These are phyloP conservation scores for Brassica balearica DNA, from an alignment of 441 rosid genomes.

Conservation along the genomic window DNA sequence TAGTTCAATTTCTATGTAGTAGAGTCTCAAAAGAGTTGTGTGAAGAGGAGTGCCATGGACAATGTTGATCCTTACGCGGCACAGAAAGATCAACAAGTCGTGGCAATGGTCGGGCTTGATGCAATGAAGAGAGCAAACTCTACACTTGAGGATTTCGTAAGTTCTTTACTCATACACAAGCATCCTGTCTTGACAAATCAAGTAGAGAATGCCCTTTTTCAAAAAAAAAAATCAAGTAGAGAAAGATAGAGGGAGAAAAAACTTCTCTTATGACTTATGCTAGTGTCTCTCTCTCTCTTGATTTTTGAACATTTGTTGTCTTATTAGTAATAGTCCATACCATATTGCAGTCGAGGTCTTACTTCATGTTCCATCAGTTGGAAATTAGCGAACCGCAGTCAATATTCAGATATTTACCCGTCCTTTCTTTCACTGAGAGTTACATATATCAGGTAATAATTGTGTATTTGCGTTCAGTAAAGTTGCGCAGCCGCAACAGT, in stretches of 20 bases:
- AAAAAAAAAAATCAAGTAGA: too few relatives aligned
- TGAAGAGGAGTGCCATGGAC: constrained; percentile 30
- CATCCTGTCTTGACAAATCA: constrained; percentile 14
- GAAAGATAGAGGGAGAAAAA: background rate
- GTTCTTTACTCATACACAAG: constrained; percentile 29
- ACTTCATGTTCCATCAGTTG: constrained; percentile 89
- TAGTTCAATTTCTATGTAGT: constrained; percentile 9
- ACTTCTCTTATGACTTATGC: constrained; percentile 5
- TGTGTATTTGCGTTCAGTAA: constrained; percentile 3
- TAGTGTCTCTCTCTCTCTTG: background rate
- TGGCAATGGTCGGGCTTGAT: constrained; percentile 69
- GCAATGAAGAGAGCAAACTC: constrained; percentile 88
- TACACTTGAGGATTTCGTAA: constrained; percentile 86
- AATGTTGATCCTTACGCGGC: constrained; percentile 25
- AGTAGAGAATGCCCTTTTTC: background rate
- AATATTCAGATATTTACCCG: constrained; percentile 71
- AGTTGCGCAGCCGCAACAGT: background rate
- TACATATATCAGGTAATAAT: constrained; percentile 79
- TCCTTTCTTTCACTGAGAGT: constrained; percentile 80
- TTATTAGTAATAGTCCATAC: background rate
- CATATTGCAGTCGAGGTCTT: constrained; percentile 81
- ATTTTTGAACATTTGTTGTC: background rate
- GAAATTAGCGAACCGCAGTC: constrained; percentile 61
- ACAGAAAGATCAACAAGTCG: constrained; percentile 35
- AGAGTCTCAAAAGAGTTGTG: constrained; percentile 42